Base-by-base conservation (phyloP, 768 basidiomycete genomes). In the Mycena polygramma region DNA sequence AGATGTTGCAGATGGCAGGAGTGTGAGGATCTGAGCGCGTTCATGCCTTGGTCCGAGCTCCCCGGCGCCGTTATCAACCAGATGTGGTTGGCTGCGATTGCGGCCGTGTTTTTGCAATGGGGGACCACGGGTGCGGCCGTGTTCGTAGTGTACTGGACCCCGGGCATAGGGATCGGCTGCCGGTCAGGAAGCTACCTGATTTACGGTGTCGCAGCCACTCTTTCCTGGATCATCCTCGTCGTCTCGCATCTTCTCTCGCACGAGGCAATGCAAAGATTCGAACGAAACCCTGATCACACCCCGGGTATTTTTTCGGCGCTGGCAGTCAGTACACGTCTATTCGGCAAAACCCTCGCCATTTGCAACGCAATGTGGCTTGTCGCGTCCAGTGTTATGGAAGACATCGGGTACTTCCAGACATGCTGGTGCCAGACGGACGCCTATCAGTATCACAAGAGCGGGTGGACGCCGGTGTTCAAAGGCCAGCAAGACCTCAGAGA, bases 151-250 rank as follows among this genome's bases (percentile, higher is more conserved):
- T 78, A 69, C 63, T n/a, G 7, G 7, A 69, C 63, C 68, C 80
- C 81, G 0, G 60, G 66, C 2, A 46, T 71, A 2, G 77, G 78
- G 22, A 45, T 82, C 7, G 81, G 81, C 26, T 81, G 81, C 37
- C 80, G 79, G 57, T 81, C 81, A 3, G 73, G 80, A 0, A 71
- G 74, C 5, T 81, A 79, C 61, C 26, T 80, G 43, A 54, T 75
- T 19, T 82, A 81, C 14, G 81, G 77, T 7, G 4, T 55, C 13
- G 4, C 75, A 6, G 78, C 81, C 2, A 82, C 78, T 0, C 0
- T 51, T 0, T 75, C 75, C 20, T 82, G 81, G 81, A 7, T 77
- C 8, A 20, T 80, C 4, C 76, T 82, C 10, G 69, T 81, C 20
- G 11, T 30, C 9, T 80, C 81, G 35, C 77, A 75, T 64, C 54